These are phyloP conservation scores for Hypoxylon sp. DNA, from an alignment of 2,329 filamentous ascomycete species.

Conservation along the genomic window DNA sequence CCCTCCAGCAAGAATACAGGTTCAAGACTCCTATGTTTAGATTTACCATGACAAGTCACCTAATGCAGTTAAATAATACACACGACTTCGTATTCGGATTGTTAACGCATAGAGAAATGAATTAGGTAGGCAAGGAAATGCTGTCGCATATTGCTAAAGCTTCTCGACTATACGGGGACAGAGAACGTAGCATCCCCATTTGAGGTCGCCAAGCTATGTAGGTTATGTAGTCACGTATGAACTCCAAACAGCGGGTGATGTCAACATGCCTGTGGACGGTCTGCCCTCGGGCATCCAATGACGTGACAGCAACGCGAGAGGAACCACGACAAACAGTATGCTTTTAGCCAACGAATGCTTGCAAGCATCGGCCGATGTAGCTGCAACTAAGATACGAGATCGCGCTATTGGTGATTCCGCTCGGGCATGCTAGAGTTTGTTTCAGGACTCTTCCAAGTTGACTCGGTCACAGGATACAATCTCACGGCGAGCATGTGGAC, in stretches of 20 bases:
- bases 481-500: background rate
- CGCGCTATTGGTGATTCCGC: background rate
- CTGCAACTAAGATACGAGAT: no score
- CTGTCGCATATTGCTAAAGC: no score
- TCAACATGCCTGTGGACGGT: background rate
- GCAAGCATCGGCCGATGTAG: no score
- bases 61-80: background rate
- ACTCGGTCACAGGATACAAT: background rate
- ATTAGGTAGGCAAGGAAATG: no score
- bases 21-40: background rate
- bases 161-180: background rate
- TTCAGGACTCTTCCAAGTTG: background rate
- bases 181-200: background rate
- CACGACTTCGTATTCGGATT: background rate
- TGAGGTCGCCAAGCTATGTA: no score
- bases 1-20: background rate
- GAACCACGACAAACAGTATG: no score
- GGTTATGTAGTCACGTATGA: no score
- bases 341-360: no score
- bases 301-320: no score
- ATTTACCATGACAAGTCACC: background rate
- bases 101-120: background rate
- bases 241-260: no score
- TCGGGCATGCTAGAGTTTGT: background rate
- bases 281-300: no score